Percentiles rank a stretch among this genome's conserved stretches.
Conservation (phyloP, 164 flowering plant genomes). For the Magnolia changhungtana region DNA sequence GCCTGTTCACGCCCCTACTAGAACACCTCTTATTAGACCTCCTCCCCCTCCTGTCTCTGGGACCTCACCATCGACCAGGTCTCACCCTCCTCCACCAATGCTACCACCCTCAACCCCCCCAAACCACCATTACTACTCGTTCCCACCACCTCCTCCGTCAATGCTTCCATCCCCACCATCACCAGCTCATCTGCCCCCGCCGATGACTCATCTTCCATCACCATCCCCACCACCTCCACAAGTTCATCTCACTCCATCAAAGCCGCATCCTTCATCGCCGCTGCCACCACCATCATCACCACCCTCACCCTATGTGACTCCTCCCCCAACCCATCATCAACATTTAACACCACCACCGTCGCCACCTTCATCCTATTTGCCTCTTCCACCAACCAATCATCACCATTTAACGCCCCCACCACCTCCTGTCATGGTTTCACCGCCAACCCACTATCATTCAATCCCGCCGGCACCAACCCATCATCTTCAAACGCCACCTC, state of each 20-base stretch:
- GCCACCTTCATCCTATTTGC: neutral
- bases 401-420: conserved; percentile 10
- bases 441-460: neutral
- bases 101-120: neutral
- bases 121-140: neutral
- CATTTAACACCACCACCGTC: neutral
- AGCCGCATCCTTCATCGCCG: neutral
- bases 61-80: neutral
- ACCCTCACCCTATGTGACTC: neutral
- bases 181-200: neutral
- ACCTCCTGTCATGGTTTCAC: neutral
- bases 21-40: neutral
- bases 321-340: neutral
- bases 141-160: neutral
- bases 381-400: neutral
- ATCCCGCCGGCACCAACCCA: conserved; percentile 9
- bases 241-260: neutral
- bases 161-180: neutral
- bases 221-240: neutral
- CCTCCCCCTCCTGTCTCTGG: conserved; percentile 20
- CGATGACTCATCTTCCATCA: neutral
- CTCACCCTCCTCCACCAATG: conserved; percentile 12
- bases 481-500: conserved; percentile 6
- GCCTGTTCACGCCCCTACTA: neutral
- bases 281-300: neutral